Conservation (phyloP, 2,329 filamentous ascomycete genomes). For the Claviceps monticola region DNA sequence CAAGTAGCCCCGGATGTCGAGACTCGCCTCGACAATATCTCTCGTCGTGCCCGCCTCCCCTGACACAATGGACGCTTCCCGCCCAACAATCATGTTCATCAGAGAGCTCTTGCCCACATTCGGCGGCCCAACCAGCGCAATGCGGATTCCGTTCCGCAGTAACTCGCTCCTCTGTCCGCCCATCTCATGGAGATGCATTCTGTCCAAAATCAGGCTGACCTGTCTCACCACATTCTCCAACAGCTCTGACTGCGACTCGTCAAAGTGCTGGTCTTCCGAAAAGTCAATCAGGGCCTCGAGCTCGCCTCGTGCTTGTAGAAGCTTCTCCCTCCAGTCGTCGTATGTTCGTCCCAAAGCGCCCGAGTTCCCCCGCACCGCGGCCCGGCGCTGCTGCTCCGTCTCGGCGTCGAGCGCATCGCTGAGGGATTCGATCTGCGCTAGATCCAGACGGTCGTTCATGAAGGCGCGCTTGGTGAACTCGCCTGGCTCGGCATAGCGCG, state of each 20-base stretch:
- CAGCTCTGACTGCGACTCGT: conserved; percentile 65
- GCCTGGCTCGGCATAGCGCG: conserved; percentile 85
- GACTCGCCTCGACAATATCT: conserved; percentile 81
- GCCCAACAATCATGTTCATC: conserved; percentile 76
- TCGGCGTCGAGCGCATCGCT: conserved; percentile 51
- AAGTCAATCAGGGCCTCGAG: conserved; percentile 95
- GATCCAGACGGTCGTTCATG: conserved; percentile 67
- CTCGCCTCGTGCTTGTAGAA: conserved; percentile 75
- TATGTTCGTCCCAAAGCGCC: conserved; percentile 61
- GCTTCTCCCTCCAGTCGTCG: conserved; percentile 62
- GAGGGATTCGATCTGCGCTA: conserved; percentile 66
- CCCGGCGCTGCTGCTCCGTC: conserved; percentile 84
- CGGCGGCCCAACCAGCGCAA: conserved; percentile 79
- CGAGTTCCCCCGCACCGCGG: conserved; percentile 67
- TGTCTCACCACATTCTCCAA: conserved; percentile 54
- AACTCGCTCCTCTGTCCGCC: conserved; percentile 76
- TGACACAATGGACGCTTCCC: conserved; percentile 92
- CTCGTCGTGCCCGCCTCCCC: conserved; percentile 84
- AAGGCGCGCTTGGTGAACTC: conserved; percentile 94
- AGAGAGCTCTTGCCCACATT: conserved; percentile 93
- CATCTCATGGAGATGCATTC: conserved; percentile 55
- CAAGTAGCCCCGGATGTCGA: conserved; percentile 81
- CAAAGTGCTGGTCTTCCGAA: conserved; percentile 92
- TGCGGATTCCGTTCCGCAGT: conserved; percentile 67
- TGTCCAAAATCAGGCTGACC: conserved; percentile 43